Evolutionary conservation across 495 filamentous ascomycete genomes (phyloP), one percentile per base, ranked within the genome.

Genomic region (Neurospora sp.): DNA sequence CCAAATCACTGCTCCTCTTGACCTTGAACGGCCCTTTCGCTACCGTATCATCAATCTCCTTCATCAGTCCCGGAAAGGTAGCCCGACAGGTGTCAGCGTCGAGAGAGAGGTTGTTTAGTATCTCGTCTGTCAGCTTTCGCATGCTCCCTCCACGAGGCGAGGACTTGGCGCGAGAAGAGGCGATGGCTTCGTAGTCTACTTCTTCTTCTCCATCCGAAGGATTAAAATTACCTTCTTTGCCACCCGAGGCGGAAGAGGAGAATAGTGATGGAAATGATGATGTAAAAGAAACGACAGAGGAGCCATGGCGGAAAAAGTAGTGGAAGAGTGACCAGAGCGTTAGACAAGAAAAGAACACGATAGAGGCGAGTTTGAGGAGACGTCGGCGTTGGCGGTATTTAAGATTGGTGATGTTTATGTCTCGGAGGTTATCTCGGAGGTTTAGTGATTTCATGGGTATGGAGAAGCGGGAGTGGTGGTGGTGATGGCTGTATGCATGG

Each of bases 21-120:
- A 88, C 78, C 14, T 73, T 75, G 75, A 87, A 87, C 5, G 83
- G 81, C 0, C 85, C 86, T 70, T 82, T 76, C 66, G 83, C 78
- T 1, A 86, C 86, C 5, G 74, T 78, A 54, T 81, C 73, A 69
- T 86, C 85, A 71, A 88, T 79, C 74, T 86, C 81, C 37, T 80
- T 78, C 10, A 80, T 83, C 9, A 88, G 77, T 6, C 82, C 83
- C 1, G 85, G 86, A 73, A 88, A 88, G 14, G 79, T 72, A 62
- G 78, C 74, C 14, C 75, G 46, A 77, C 86, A 88, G 74, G 86
- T 79, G 20, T 75, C 71, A 31, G 83, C 80, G 27, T 76, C 81
- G 10, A 88, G 80, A 41, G 77, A 82, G 27, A 83, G 78, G 75
- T 82, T 83, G 71, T 81, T 78, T 31, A 85, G 77, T 9, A 82